phyloP scores from a whole-genome alignment of 495 filamentous ascomycete species.

The Lasiosphaeriaceae sp. region DNA sequence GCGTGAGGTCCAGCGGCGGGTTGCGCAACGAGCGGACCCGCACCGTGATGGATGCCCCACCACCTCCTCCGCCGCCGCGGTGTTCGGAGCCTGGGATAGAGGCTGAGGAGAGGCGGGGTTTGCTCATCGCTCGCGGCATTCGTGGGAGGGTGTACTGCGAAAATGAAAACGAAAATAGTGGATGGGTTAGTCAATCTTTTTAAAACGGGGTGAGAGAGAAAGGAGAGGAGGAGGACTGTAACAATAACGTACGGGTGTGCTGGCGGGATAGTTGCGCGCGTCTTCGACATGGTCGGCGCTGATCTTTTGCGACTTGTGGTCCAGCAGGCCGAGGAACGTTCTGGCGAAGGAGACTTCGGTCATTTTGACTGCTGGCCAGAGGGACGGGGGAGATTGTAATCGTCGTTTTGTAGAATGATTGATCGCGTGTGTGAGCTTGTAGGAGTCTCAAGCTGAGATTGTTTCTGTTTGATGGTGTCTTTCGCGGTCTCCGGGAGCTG shows the following conservation, averaged over 20 bases:
- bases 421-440: no score
- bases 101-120: neutral
- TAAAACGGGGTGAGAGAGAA: neutral
- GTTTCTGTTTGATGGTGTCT: no score
- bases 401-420: no score
- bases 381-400: no score
- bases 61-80: constrained; percentile 50
- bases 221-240: neutral
- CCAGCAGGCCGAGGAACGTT: constrained; percentile 73
- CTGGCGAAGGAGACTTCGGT: constrained; percentile 81
- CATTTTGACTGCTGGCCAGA: constrained; percentile 5
- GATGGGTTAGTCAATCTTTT: neutral
- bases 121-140: constrained; percentile 32
- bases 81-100: constrained; percentile 37
- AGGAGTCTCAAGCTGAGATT: no score
- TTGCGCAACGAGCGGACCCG: constrained; percentile 58
- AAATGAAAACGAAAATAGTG: neutral
- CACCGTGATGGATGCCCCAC: constrained; percentile 55
- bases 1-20: constrained; percentile 55
- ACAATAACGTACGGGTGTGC: constrained; percentile 60
- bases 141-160: constrained; percentile 45
- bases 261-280: constrained; percentile 64
- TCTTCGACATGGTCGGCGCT: constrained; percentile 82
- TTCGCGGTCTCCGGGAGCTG: no score
- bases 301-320: constrained; percentile 71